phyloP scores from a whole-genome alignment of 345 rosid genomes.

The Fremontodendron californicum region DNA sequence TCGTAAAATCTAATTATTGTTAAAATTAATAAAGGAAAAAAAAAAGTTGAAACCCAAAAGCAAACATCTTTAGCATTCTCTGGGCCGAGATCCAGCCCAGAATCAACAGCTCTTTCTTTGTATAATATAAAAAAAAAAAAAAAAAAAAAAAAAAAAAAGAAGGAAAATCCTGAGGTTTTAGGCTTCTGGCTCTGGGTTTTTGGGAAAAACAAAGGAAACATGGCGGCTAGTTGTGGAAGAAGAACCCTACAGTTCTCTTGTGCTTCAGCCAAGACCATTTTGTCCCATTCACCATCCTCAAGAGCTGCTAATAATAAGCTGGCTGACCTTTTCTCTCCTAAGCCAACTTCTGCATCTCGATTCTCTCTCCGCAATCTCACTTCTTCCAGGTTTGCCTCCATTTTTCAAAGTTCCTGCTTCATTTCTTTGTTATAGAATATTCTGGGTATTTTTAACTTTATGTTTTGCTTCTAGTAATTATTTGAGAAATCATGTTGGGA shows the following conservation, averaged over 20 bases:
- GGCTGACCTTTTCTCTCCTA: constrained; percentile 35
- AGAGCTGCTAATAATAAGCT: constrained; percentile 27
- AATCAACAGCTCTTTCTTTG: background rate
- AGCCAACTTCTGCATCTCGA: constrained; percentile 36
- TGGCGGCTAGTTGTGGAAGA: constrained; percentile 74
- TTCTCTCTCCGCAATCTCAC: constrained; percentile 39
- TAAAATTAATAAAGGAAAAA: no score
- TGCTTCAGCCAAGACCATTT: constrained; percentile 43
- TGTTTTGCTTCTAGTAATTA: no score
- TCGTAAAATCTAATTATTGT: no score
- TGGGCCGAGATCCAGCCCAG: background rate
- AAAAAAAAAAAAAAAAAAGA: background rate
- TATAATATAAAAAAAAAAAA: no score
- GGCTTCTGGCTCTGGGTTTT: constrained; percentile 3
- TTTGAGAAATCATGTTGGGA: no score
- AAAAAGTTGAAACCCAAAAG: no score
- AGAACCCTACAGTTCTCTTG: constrained; percentile 46
- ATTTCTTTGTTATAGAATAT: background rate
- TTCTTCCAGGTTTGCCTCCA: constrained; percentile 48
- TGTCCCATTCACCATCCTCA: constrained; percentile 39
- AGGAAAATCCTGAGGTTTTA: background rate
- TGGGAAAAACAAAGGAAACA: constrained; percentile 15
- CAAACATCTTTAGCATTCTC: no score
- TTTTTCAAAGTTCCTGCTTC: background rate
- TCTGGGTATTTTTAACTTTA: background rate